Evolutionary conservation across 164 flowering plant genomes (phyloP), one percentile per base, ranked within the genome.

Genomic region (Amborella trichopoda): DNA sequence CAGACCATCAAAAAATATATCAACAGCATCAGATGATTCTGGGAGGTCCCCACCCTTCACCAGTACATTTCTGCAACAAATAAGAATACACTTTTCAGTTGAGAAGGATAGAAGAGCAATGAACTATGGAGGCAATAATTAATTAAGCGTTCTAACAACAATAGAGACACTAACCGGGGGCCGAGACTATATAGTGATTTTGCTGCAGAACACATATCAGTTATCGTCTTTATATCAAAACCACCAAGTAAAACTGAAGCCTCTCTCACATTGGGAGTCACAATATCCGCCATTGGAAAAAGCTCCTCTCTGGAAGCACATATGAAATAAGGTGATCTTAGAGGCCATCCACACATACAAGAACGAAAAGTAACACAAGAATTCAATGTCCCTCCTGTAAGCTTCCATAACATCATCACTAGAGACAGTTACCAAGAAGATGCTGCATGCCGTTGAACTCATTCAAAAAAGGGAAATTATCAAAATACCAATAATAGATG

Each of bases 1-100:
- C 57, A 40, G 70, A 91, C 96, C 99, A 68, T 87, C 86, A 71
- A 69, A 91, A 48, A 82, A 75, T 50, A 91, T 58, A 68, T 91
- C 99, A 57, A 91, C 61, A 47, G 96, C 93, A 70, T 91, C 95
- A 19, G 50, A 56, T 40, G 88, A 66, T 50, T 67, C 73, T 16
- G 90, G 88, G 32, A 91, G 95, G 49, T 91, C 83, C 42, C 99
- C 96, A 55, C 99, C 99, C 65, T 91, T 87, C 48, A 91, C 77
- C 45, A 87, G 95, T 41, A 91, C 96, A 60, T 72, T 60, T 60
- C 96, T 91, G 82, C 32, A 69, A 53, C 16, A 40, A 20, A 50
- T 41, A 13, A 19, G 5, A 38, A 43, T 3, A 40, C 5, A 3
- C 5, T 44, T 39, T 16, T 26, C 9, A 30, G 9, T 30, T 30